Evolutionary conservation across 2,329 filamentous ascomycete genomes (phyloP).

Genomic region (Ophiostoma fasciatum): DNA sequence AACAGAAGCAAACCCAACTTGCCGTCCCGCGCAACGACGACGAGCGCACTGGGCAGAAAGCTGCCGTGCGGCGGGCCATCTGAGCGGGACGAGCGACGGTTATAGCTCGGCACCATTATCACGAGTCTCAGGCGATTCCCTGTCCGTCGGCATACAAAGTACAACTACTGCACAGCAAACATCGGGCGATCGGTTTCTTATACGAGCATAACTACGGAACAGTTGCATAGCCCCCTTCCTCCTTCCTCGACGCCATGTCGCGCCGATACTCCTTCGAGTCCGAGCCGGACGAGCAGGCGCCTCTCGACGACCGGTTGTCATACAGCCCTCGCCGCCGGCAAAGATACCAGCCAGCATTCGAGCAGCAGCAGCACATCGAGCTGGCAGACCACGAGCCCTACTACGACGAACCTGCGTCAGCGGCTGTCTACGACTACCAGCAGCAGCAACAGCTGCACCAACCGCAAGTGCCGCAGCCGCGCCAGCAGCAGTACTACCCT

Average conservation of each 20-base stretch:
- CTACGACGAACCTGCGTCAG: conserved; percentile 10
- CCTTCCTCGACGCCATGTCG: conserved; percentile 7
- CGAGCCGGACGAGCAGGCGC: conserved; percentile 12
- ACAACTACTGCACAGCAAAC: too few species aligned
- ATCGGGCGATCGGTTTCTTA: too few species aligned
- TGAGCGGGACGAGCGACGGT: too few species aligned
- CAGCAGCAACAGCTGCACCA: conserved; percentile 4
- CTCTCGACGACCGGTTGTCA: conserved; percentile 11
- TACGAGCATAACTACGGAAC: too few species aligned
- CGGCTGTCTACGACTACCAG: conserved; percentile 2
- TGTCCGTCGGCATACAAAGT: too few species aligned
- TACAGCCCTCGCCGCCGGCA: conserved; percentile 4
- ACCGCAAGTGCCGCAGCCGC: conserved; percentile 5
- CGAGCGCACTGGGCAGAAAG: too few species aligned
- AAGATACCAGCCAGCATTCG: conserved; percentile 1
- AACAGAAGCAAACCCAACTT: too few species aligned
- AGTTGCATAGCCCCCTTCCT: not conserved
- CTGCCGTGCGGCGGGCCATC: too few species aligned
- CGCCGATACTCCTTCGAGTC: conserved; percentile 13
- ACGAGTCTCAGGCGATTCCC: too few species aligned
- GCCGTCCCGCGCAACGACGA: too few species aligned
- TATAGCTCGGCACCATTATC: too few species aligned
- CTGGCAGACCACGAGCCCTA: conserved; percentile 8
- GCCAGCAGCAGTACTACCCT: conserved; percentile 11
- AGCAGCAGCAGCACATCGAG: conserved; percentile 4